Evolutionary conservation across 2,329 filamentous ascomycete genomes (phyloP).

Genomic region (Dactylellina haptotyla): DNA sequence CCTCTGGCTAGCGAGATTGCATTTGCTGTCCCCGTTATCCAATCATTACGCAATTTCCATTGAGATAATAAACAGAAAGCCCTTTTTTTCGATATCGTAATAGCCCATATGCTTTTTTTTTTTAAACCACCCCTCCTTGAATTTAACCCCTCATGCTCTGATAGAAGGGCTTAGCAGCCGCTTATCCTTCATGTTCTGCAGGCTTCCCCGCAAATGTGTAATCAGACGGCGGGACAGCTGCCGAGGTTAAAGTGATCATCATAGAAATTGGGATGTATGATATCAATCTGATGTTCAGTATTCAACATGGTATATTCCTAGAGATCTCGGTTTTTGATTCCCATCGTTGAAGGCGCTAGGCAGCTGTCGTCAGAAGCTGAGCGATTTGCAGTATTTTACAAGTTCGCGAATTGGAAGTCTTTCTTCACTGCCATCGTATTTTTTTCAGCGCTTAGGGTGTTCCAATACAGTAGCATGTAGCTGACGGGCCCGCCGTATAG

Average conservation of each 20-base stretch:
- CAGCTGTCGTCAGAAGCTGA: background rate
- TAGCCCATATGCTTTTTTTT: background rate
- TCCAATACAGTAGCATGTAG: background rate
- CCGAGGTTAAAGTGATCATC: constrained; percentile 3
- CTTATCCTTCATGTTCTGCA: constrained; percentile 31
- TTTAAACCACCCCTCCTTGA: constrained; percentile 27
- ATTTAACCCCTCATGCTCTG: constrained; percentile 29
- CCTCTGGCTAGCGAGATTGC: constrained; percentile 25
- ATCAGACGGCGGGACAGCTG: background rate
- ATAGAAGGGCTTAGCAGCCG: constrained; percentile 11
- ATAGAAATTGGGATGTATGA: background rate
- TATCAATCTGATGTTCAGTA: background rate
- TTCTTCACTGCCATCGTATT: background rate
- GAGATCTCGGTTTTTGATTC: background rate
- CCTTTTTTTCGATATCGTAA: constrained; percentile 2
- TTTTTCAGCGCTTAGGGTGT: background rate
- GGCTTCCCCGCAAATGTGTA: constrained; percentile 19
- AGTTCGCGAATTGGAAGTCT: background rate
- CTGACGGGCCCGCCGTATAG: background rate
- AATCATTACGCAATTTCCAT: constrained; percentile 44
- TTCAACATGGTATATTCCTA: background rate
- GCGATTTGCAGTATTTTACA: background rate
- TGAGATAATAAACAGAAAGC: constrained; percentile 16
- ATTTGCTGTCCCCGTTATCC: constrained; percentile 19
- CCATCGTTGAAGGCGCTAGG: background rate